Percentiles rank a stretch among this genome's conserved stretches.
Evolutionary conservation across 2,329 filamentous ascomycete genomes (phyloP).

Genomic region (Botrytis galanthina): DNA sequence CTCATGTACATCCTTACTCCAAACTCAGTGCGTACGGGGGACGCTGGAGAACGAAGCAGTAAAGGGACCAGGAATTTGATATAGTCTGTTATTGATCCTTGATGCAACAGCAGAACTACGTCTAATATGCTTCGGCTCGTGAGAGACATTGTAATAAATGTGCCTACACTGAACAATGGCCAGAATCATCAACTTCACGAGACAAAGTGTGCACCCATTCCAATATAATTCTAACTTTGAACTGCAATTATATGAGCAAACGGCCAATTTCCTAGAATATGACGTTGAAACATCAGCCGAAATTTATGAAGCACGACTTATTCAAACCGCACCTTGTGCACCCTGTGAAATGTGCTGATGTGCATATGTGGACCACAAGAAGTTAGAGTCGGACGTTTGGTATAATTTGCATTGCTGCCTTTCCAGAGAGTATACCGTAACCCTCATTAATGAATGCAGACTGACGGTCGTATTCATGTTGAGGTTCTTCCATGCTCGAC

Average conservation of each 20-base stretch:
- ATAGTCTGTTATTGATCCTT: background rate
- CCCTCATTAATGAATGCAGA: background rate
- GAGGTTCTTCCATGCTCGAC: background rate
- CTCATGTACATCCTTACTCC: no score
- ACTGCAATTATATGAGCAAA: background rate
- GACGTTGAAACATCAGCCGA: no score
- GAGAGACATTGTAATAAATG: background rate
- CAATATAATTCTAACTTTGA: background rate
- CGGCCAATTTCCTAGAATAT: no score
- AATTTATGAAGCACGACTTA: constrained; percentile 8
- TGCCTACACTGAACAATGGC: background rate
- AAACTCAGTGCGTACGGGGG: no score
- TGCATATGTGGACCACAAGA: background rate
- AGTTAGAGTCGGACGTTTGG: background rate
- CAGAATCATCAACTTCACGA: background rate
- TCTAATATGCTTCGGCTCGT: background rate
- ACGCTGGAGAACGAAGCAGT: no score
- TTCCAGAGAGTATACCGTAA: background rate
- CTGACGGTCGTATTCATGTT: background rate
- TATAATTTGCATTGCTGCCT: background rate
- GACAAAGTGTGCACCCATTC: background rate
- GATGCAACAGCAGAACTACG: background rate
- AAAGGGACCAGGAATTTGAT: no score
- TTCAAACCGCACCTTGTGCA: background rate
- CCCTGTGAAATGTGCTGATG: constrained; percentile 7